Conservation (phyloP, 305 asterid species). For the Fraxinus angustifolia region DNA sequence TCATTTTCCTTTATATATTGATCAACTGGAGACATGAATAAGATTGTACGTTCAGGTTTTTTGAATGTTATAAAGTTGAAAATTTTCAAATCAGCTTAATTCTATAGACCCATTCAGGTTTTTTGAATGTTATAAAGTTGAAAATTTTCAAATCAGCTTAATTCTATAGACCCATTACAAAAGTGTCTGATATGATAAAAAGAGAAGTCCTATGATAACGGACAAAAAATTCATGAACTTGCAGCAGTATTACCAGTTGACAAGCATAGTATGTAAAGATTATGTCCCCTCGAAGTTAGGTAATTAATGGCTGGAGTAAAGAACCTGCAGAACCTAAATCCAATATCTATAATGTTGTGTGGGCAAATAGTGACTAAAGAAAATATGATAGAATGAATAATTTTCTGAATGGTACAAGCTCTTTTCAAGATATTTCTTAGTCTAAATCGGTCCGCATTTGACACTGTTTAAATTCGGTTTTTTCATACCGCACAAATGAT, state of each 20-base stretch:
- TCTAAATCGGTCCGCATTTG: too few species aligned
- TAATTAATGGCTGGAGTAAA: slow-evolving; percentile 74
- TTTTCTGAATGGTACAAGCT: background rate
- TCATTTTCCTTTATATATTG: background rate
- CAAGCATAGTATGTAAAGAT: slow-evolving; percentile 65
- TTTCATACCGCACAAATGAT: background rate
- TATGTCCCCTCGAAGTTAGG: slow-evolving; percentile 54
- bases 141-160: background rate
- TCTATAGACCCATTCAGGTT: slow-evolving; percentile 1
- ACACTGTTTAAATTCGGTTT: background rate
- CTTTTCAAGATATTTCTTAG: too few species aligned
- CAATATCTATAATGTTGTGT: background rate
- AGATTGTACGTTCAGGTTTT: background rate
- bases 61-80: background rate
- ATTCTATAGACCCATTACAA: background rate
- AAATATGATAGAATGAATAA: background rate
- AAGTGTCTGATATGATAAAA: background rate
- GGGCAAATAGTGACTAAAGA: slow-evolving; percentile 12
- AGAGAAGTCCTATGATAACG: background rate
- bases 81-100: background rate
- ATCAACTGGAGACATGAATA: background rate
- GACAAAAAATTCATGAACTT: background rate
- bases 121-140: background rate
- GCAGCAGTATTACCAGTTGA: slow-evolving; percentile 63
- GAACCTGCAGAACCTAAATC: slow-evolving; percentile 57